These are phyloP conservation scores for Saccharomycopsis sp. DNA, from an alignment of 805 yeast genomes.

Conservation along the genomic window DNA sequence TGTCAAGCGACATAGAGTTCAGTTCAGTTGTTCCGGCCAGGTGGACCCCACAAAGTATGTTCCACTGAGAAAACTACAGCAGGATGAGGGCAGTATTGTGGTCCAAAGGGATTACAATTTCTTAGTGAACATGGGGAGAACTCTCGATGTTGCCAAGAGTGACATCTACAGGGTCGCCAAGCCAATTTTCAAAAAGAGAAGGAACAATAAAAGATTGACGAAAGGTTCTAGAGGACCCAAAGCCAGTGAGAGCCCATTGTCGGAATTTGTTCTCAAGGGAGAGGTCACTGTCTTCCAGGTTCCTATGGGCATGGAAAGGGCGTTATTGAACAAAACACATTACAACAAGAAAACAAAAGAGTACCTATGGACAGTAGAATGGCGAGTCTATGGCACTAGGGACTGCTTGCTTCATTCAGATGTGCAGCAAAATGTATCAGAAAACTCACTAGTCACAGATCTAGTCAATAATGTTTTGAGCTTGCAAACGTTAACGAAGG, in stretches of 20 bases:
- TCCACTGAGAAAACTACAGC: slow-evolving; percentile 30
- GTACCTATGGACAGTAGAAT: slow-evolving; percentile 21
- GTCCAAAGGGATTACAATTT: slow-evolving; percentile 83
- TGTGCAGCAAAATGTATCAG: too few species aligned
- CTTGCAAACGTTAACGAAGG: too few species aligned
- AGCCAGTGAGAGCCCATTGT: neutral
- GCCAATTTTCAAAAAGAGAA: slow-evolving; percentile 15
- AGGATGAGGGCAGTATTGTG: slow-evolving; percentile 26
- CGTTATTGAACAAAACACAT: slow-evolving; percentile 15
- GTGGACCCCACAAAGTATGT: slow-evolving; percentile 55
- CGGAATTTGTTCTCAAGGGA: slow-evolving; percentile 9
- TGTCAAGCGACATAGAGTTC: slow-evolving; percentile 58
- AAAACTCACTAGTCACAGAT: too few species aligned
- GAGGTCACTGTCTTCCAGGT: slow-evolving; percentile 12
- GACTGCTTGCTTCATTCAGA: too few species aligned
- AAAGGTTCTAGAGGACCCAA: neutral
- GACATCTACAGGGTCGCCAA: slow-evolving; percentile 31
- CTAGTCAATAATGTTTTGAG: too few species aligned
- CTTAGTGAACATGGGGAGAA: slow-evolving; percentile 49
- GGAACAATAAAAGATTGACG: slow-evolving; percentile 1
- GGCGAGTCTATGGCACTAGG: slow-evolving; percentile 1
- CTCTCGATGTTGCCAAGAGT: slow-evolving; percentile 46
- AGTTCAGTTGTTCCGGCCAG: slow-evolving; percentile 55
- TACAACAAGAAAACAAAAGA: slow-evolving; percentile 15
- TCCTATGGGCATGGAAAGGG: slow-evolving; percentile 20